A percentile compares a stretch with the other conserved stretches of the same genome.
phyloP scores from a whole-genome alignment of 1,139 yeast genomes.

The Hanseniaspora uvarum region DNA sequence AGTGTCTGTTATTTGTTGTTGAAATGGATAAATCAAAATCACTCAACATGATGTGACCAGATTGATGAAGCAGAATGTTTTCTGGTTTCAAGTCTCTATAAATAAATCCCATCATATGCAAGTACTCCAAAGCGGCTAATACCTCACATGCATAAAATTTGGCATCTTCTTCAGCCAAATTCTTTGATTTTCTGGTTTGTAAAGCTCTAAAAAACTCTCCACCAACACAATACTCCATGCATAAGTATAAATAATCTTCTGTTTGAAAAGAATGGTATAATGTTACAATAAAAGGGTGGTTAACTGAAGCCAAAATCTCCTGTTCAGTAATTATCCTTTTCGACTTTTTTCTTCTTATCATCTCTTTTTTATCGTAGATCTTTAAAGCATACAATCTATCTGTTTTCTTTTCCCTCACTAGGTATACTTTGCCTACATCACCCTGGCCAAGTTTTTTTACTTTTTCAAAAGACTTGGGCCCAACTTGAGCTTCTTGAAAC shows the following conservation, averaged over 20 bases:
- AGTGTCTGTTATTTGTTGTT: conserved; percentile 49
- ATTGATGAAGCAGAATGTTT: conserved; percentile 80
- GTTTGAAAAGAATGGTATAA: conserved; percentile 93
- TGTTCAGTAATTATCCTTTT: conserved; percentile 94
- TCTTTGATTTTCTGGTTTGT: conserved; percentile 80
- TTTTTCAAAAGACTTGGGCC: conserved; percentile 80
- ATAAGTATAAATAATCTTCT: conserved; percentile 80
- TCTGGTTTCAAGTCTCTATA: conserved; percentile 94
- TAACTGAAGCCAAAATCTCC: conserved; percentile 86
- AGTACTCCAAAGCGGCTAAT: conserved; percentile 88
- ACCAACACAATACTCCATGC: conserved; percentile 99
- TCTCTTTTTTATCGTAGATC: conserved; percentile 77
- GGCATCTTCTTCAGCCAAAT: conserved; percentile 81
- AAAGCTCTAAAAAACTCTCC: conserved; percentile 96
- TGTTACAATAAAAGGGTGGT: conserved; percentile 95
- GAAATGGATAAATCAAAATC: conserved; percentile 94
- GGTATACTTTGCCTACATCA: conserved; percentile 91
- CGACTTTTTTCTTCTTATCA: conserved; percentile 89
- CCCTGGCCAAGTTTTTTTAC: conserved; percentile 86
- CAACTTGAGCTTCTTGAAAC: conserved; percentile 67
- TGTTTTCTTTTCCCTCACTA: conserved; percentile 72
- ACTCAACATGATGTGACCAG: conserved; percentile 95
- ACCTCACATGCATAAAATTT: conserved; percentile 94
- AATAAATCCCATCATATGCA: conserved; percentile 92
- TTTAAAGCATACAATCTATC: conserved; percentile 84